Evolutionary conservation across 2,329 filamentous ascomycete genomes (phyloP).

Genomic region (Colletotrichum eremochloae): DNA sequence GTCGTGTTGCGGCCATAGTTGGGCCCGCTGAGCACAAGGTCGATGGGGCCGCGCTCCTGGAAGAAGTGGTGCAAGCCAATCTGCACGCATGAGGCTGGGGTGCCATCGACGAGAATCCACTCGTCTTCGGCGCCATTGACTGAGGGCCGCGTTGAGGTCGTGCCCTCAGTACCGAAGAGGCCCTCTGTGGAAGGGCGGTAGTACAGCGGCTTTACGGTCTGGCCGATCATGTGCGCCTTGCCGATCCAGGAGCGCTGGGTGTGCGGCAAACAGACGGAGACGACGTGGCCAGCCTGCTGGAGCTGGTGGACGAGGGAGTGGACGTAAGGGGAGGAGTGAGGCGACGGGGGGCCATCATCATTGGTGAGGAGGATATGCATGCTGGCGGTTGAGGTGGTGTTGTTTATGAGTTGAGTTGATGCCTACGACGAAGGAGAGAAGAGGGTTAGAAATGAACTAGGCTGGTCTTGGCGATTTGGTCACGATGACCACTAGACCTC

Average conservation of each 20-base stretch:
- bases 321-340: constrained; percentile 83
- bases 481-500: constrained; percentile 5
- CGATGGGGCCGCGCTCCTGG: constrained; percentile 76
- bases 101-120: constrained; percentile 86
- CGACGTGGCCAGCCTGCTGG: constrained; percentile 81
- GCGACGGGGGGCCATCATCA: constrained; percentile 85
- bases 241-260: constrained; percentile 97
- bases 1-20: constrained; percentile 90
- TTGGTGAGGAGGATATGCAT: constrained; percentile 80
- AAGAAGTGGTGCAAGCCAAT: constrained; percentile 88
- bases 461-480: constrained; percentile 11
- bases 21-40: constrained; percentile 83
- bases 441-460: constrained; percentile 1
- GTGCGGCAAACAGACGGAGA: constrained; percentile 92
- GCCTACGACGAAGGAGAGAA: background rate
- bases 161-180: constrained; percentile 68
- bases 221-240: constrained; percentile 95
- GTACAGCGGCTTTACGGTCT: constrained; percentile 86
- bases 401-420: constrained; percentile 1
- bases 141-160: constrained; percentile 69
- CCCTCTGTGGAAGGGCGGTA: constrained; percentile 72
- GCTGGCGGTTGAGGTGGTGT: constrained; percentile 42
- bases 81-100: constrained; percentile 84
- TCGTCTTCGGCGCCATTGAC: constrained; percentile 72
- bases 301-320: constrained; percentile 80